These are phyloP conservation scores for Xylaria sp. DNA, from an alignment of 2,329 filamentous ascomycete genomes.

Conservation along the genomic window DNA sequence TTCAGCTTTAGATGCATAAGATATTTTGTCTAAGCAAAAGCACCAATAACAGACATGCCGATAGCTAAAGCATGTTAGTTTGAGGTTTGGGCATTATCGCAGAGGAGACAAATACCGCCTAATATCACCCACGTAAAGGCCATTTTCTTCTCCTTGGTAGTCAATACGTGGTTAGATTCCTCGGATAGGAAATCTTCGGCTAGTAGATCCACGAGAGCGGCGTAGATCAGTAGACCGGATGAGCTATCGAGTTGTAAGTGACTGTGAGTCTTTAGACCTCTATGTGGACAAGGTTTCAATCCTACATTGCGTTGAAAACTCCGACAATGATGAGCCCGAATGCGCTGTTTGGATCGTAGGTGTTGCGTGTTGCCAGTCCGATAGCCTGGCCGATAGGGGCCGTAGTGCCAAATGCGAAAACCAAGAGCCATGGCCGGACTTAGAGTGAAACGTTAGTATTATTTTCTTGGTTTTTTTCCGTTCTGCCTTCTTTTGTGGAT, in stretches of 20 bases:
- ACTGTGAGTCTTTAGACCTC: neutral
- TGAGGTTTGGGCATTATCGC: constrained; percentile 13
- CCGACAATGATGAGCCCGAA: constrained; percentile 73
- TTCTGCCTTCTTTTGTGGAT: neutral
- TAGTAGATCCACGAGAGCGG: constrained; percentile 71
- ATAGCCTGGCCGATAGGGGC: constrained; percentile 74
- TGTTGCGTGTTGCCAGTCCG: constrained; percentile 65
- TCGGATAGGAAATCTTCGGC: constrained; percentile 74
- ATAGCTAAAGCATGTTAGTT: constrained; percentile 49
- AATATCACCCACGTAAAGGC: constrained; percentile 64
- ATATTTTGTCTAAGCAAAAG: constrained; percentile 54
- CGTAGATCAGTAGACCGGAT: constrained; percentile 70
- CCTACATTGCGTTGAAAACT: constrained; percentile 72
- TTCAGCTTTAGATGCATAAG: constrained; percentile 4
- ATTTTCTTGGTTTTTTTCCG: neutral
- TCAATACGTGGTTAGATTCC: constrained; percentile 62
- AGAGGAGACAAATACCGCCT: constrained; percentile 57
- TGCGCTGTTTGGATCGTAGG: constrained; percentile 71
- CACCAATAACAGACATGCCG: constrained; percentile 61
- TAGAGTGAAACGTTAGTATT: neutral
- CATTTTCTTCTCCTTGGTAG: constrained; percentile 62
- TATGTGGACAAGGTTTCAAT: constrained; percentile 18
- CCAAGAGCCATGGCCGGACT: constrained; percentile 68
- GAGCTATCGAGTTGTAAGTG: constrained; percentile 55
- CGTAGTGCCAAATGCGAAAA: constrained; percentile 71